Evolutionary conservation across 352 stramenopile genomes (phyloP), one percentile per base, ranked within the genome.

Genomic region (Globisporangium recalcitrans): DNA sequence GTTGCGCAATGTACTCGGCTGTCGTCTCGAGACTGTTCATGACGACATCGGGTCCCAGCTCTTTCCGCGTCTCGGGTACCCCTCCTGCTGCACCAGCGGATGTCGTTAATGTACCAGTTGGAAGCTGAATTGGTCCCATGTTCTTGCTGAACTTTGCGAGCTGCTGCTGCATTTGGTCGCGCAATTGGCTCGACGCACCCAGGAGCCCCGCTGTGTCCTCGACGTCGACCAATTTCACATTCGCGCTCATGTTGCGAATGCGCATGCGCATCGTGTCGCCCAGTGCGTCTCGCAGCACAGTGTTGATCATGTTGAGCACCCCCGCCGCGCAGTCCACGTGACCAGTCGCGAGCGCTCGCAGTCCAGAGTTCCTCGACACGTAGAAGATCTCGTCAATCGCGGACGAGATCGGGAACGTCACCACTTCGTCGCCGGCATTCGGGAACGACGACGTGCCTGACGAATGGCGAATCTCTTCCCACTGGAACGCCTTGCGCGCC

Each of bases 331-430:
- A 91, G 63, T 95, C 87, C 21, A 82, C 73, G 65, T 95, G 87
- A 9, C 87, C 87, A 14, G 87, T 94, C 14, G 87, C 87, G 48
- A 95, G 74, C 1, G 81, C 80, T n/a, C 87, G 82, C 32, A 90
- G 68, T 5, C 78, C 85, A 47, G 82, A 93, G 62, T 94, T 93
- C 31, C 84, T 75, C 27, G 82, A 76, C 16, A 95, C 85, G 62
- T 95, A 95, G 62, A 95, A 92, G 48, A 95, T 87, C 61, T 95
- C 87, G 69, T 95, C 87, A 52, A 95, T 81, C 4, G 83, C 79
- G 0, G 87, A 94, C 27, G 87, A 94, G 57, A 94, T 87, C 5
- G 85, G 83, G 54, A 90, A 85, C 36, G 73, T 85, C 24, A 78
- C 46, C 13, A 86, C 65, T 32, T 64, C 68, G 27, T 81, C 68